A percentile compares a stretch with the other conserved stretches of the same genome.
phyloP scores from a whole-genome alignment of 345 rosid genomes.

The Clausena lansium region DNA sequence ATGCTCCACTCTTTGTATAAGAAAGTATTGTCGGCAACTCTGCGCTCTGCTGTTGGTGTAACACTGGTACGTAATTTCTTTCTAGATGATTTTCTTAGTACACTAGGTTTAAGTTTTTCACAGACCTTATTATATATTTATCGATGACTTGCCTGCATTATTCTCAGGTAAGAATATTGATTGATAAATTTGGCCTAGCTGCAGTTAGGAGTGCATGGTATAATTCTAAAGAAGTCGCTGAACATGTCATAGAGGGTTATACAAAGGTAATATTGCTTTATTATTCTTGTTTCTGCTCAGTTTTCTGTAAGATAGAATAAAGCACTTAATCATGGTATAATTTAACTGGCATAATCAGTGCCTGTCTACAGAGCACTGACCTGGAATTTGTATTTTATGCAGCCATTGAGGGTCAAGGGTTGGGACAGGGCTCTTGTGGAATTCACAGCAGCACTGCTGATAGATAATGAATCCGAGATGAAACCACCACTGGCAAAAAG shows the following conservation, averaged over 20 bases:
- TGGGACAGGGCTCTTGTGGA: slow-evolving; percentile 86
- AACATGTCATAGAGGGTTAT: slow-evolving; percentile 63
- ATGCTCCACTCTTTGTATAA: slow-evolving; percentile 55
- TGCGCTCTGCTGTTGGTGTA: slow-evolving; percentile 59
- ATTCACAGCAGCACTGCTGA: slow-evolving; percentile 62
- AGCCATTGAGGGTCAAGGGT: slow-evolving; percentile 70
- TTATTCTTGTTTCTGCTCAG: slow-evolving; percentile 8
- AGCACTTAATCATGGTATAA: neutral
- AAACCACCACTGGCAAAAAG: slow-evolving; percentile 51
- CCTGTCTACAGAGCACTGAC: slow-evolving; percentile 2
- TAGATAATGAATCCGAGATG: slow-evolving; percentile 36
- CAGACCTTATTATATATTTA: neutral
- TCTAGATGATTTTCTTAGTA: slow-evolving; percentile 1
- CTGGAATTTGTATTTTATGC: slow-evolving; percentile 21
- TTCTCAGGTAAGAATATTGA: slow-evolving; percentile 60
- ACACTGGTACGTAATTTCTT: slow-evolving; percentile 56
- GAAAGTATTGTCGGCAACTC: slow-evolving; percentile 56
- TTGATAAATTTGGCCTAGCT: slow-evolving; percentile 69
- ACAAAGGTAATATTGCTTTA: slow-evolving; percentile 54
- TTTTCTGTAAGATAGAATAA: neutral
- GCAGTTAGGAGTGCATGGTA: slow-evolving; percentile 75
- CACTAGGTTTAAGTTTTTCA: neutral
- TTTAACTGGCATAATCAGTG: neutral
- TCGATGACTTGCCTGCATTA: slow-evolving; percentile 12
- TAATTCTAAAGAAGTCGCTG: slow-evolving; percentile 51